Evolutionary conservation across 2,329 filamentous ascomycete genomes (phyloP).

Genomic region (Sclerotinia minor): DNA sequence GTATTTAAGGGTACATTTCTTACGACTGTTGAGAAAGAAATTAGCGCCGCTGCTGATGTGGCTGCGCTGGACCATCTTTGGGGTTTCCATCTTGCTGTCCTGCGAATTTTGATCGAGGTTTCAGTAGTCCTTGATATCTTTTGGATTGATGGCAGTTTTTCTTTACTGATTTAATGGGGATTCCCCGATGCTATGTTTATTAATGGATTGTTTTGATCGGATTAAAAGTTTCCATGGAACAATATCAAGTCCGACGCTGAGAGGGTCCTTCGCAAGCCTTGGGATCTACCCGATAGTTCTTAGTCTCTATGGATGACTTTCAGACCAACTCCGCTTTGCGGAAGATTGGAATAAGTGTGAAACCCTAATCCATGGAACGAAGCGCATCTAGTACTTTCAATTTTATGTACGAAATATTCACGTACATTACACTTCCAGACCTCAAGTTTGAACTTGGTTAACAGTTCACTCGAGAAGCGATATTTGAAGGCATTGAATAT

Average conservation of each 20-base stretch:
- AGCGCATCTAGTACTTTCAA: not conserved
- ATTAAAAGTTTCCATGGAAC: not conserved
- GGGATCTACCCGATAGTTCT: not conserved
- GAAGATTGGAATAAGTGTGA: not conserved
- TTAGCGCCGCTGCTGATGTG: not conserved
- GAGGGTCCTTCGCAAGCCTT: not conserved
- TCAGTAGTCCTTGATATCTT: not conserved
- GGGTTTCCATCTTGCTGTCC: not conserved
- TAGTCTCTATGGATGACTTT: not conserved
- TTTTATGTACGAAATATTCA: too few species aligned
- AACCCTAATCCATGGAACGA: not conserved
- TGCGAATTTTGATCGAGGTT: not conserved
- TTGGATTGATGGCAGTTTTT: not conserved
- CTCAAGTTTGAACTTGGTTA: not conserved
- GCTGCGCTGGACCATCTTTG: not conserved
- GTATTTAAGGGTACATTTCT: not conserved
- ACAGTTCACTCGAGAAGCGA: not conserved
- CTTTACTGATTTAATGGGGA: not conserved
- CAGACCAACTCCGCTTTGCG: not conserved
- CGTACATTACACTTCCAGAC: too few species aligned
- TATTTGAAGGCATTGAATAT: not conserved
- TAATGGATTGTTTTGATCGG: not conserved
- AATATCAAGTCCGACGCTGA: not conserved
- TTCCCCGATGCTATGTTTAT: not conserved
- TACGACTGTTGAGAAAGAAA: not conserved